A percentile compares a stretch with the other conserved stretches of the same genome.
Conservation (phyloP, 192 early-diverging fungal species). For the Coemansia sp. region DNA sequence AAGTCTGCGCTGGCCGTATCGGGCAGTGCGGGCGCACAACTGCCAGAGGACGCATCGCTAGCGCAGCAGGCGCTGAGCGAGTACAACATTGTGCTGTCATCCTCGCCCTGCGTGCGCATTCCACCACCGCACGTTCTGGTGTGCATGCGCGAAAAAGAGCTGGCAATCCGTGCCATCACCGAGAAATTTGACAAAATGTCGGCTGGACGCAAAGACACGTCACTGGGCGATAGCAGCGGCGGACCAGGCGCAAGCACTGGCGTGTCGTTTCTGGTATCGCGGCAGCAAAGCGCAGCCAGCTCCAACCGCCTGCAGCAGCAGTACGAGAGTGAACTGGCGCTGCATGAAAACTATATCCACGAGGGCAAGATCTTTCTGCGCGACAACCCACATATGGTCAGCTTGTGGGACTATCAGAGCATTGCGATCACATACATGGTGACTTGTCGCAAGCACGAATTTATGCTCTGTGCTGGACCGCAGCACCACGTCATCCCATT, state of each 20-base stretch:
- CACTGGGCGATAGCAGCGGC: constrained; percentile 1
- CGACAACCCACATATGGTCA: constrained; percentile 44
- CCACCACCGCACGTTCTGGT: constrained; percentile 81
- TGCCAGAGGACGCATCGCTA: constrained; percentile 18
- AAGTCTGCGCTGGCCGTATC: no score
- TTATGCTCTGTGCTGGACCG: constrained; percentile 63
- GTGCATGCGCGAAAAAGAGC: constrained; percentile 62
- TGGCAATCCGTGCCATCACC: constrained; percentile 31
- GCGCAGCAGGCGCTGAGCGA: constrained; percentile 62
- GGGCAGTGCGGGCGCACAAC: not conserved
- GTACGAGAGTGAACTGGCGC: constrained; percentile 51
- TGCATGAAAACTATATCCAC: constrained; percentile 46
- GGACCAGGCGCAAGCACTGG: constrained; percentile 18
- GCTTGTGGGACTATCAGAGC: constrained; percentile 55
- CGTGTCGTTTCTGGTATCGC: constrained; percentile 48
- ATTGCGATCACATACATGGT: constrained; percentile 50
- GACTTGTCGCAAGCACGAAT: constrained; percentile 48
- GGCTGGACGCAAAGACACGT: constrained; percentile 12
- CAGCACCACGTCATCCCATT: constrained; percentile 81
- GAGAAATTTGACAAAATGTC: constrained; percentile 36
- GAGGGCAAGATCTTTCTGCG: constrained; percentile 48
- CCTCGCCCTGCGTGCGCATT: constrained; percentile 83
- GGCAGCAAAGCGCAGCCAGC: constrained; percentile 51
- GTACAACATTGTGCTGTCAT: constrained; percentile 74
- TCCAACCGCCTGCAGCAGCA: constrained; percentile 51